Conservation (phyloP, 2,329 filamentous ascomycete species). For the Ramichloridium luteum region DNA sequence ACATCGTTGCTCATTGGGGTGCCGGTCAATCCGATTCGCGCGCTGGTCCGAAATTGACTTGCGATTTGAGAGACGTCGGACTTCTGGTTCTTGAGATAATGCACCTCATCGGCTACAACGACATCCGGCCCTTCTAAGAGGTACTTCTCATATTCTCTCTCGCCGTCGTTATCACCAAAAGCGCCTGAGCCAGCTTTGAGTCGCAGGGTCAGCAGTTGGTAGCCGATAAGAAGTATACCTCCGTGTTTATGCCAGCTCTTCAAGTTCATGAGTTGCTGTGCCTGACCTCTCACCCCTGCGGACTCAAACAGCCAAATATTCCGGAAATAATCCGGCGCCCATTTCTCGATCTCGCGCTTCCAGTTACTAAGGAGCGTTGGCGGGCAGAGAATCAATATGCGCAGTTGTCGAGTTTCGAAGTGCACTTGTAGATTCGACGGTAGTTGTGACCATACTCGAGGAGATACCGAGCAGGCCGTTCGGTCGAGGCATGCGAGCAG, state of each 20-base stretch:
- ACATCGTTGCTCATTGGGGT: conserved; percentile 79
- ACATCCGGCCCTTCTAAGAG: conserved; percentile 54
- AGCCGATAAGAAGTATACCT: conserved; percentile 67
- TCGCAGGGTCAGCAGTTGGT: conserved; percentile 45
- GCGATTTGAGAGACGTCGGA: conserved; percentile 44
- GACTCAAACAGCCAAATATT: conserved; percentile 42
- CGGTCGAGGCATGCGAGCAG: conserved; percentile 64
- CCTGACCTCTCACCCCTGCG: conserved; percentile 15
- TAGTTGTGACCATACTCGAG: conserved; percentile 50
- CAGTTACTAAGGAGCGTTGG: conserved; percentile 68
- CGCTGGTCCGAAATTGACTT: conserved; percentile 50
- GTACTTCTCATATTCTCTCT: conserved; percentile 31
- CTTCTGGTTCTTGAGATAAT: conserved; percentile 57
- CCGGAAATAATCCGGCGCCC: conserved; percentile 48
- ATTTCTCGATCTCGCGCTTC: conserved; percentile 61
- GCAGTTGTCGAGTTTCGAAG: conserved; percentile 36
- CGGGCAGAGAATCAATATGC: conserved; percentile 64
- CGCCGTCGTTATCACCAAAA: conserved; percentile 28
- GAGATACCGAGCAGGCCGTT: conserved; percentile 48
- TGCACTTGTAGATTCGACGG: conserved; percentile 44
- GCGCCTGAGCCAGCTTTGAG: conserved; percentile 6
- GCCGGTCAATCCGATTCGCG: conserved; percentile 72
- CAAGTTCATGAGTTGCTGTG: conserved; percentile 35
- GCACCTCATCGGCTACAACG: conserved; percentile 76
- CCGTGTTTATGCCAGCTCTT: conserved; percentile 50